Evolutionary conservation across 768 basidiomycete species (phyloP).

Genomic region (Tephrocybe rancida): DNA sequence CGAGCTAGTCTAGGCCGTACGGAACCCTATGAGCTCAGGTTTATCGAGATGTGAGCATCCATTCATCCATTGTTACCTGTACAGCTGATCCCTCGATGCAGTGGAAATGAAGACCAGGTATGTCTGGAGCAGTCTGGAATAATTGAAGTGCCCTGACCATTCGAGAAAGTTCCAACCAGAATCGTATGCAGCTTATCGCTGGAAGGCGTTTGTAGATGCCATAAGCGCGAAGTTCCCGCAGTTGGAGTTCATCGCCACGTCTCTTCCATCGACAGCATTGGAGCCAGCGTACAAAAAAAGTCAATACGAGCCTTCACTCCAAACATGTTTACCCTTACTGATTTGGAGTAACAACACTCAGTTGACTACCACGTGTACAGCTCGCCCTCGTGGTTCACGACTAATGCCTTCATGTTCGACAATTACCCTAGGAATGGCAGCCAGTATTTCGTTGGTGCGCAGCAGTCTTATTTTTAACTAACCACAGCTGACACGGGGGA

Average conservation of each 20-base stretch:
- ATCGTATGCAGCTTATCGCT: slow-evolving; percentile 9
- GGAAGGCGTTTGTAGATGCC: slow-evolving; percentile 10
- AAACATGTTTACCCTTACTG: not conserved
- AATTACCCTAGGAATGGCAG: slow-evolving; percentile 54
- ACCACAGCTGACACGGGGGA: not conserved
- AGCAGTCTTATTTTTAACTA: not conserved
- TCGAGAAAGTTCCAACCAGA: slow-evolving; percentile 7
- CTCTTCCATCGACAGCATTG: slow-evolving; percentile 38
- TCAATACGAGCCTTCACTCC: slow-evolving; percentile 5
- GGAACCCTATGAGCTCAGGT: slow-evolving; percentile 5
- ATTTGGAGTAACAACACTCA: slow-evolving; percentile 12
- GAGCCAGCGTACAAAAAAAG: slow-evolving; percentile 44
- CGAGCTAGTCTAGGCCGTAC: slow-evolving; percentile 11
- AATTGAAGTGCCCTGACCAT: not conserved
- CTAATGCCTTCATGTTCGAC: slow-evolving; percentile 55
- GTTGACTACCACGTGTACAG: slow-evolving; percentile 59
- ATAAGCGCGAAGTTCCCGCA: slow-evolving; percentile 8
- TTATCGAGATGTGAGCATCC: slow-evolving; percentile 5
- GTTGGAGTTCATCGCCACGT: slow-evolving; percentile 9
- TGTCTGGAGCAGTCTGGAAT: too few species aligned
- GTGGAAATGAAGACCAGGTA: slow-evolving; percentile 11
- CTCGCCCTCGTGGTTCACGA: slow-evolving; percentile 46
- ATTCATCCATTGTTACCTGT: not conserved
- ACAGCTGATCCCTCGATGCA: not conserved
- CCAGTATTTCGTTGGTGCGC: slow-evolving; percentile 49